Conservation (phyloP, 768 basidiomycete genomes). For the Calvatia gigantea region DNA sequence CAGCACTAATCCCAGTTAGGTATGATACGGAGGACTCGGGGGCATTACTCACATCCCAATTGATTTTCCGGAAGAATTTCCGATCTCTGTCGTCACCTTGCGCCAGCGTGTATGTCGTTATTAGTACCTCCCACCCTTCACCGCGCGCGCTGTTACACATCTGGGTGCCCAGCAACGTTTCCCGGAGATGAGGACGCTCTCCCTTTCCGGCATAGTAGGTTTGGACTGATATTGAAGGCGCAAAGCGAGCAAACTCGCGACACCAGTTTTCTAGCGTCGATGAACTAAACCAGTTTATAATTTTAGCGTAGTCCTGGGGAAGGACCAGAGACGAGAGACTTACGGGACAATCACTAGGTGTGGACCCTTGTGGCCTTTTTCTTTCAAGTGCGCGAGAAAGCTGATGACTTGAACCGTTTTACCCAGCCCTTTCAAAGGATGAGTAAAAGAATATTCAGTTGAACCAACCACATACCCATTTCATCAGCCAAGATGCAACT, state of each 20-base stretch:
- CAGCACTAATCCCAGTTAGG: constrained; percentile 56
- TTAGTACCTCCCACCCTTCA: constrained; percentile 85
- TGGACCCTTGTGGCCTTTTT: constrained; percentile 73
- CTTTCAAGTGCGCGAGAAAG: constrained; percentile 87
- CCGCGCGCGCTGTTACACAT: constrained; percentile 40
- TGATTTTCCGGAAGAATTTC: constrained; percentile 87
- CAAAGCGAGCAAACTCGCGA: constrained; percentile 91
- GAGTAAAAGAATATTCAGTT: not conserved
- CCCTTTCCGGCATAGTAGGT: constrained; percentile 94
- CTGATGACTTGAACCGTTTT: constrained; percentile 99
- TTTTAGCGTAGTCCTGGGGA: constrained; percentile 12
- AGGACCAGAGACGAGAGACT: constrained; percentile 27
- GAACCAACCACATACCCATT: constrained; percentile 72
- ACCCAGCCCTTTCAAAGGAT: constrained; percentile 68
- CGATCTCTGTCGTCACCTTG: constrained; percentile 87
- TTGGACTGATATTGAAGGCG: constrained; percentile 78
- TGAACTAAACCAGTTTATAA: constrained; percentile 52
- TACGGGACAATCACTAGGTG: constrained; percentile 96
- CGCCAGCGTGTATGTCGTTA: constrained; percentile 95
- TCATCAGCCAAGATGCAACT: constrained; percentile 98
- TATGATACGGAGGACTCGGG: not conserved
- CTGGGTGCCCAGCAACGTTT: constrained; percentile 65
- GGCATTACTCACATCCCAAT: constrained; percentile 77
- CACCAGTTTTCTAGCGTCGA: constrained; percentile 99
- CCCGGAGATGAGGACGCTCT: constrained; percentile 71